phyloP scores from a whole-genome alignment of 2,329 filamentous ascomycete genomes.

The Waltergamsia citrina region DNA sequence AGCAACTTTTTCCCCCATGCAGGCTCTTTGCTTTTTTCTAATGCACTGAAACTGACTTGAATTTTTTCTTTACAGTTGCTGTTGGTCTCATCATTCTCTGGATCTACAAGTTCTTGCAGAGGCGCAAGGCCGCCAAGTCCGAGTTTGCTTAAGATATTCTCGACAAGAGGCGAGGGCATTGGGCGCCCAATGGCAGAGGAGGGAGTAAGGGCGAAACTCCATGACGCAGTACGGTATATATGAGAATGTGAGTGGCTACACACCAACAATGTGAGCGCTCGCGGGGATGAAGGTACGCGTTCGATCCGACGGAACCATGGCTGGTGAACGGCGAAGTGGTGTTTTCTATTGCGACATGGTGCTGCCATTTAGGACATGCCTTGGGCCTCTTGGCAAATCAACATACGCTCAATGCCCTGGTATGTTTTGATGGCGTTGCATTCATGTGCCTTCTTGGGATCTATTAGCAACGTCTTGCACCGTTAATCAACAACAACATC shows the following conservation, averaged over 20 bases:
- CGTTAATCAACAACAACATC: neutral
- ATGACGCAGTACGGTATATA: neutral
- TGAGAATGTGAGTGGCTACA: neutral
- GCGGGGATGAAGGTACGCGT: neutral
- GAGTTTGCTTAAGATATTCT: slow-evolving; percentile 8
- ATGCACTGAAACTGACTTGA: too few relatives aligned
- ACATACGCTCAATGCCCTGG: neutral
- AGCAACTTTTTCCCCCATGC: too few relatives aligned
- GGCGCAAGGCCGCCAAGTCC: slow-evolving; percentile 22
- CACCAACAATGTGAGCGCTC: neutral
- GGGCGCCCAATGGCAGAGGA: neutral
- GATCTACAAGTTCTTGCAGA: slow-evolving; percentile 19
- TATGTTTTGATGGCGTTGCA: neutral
- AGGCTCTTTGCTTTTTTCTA: too few relatives aligned
- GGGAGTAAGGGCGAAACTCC: neutral
- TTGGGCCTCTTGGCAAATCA: neutral
- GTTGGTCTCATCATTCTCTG: slow-evolving; percentile 18
- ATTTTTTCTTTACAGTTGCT: slow-evolving; percentile 17
- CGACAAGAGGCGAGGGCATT: neutral
- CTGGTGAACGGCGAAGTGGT: slow-evolving; percentile 8
- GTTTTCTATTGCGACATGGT: neutral
- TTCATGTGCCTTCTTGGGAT: neutral
- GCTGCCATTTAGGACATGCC: neutral
- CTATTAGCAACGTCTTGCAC: slow-evolving; percentile 8
- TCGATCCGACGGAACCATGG: neutral